Base-by-base conservation (phyloP, 306 rosid genomes). In the Prunus kanzakura region DNA sequence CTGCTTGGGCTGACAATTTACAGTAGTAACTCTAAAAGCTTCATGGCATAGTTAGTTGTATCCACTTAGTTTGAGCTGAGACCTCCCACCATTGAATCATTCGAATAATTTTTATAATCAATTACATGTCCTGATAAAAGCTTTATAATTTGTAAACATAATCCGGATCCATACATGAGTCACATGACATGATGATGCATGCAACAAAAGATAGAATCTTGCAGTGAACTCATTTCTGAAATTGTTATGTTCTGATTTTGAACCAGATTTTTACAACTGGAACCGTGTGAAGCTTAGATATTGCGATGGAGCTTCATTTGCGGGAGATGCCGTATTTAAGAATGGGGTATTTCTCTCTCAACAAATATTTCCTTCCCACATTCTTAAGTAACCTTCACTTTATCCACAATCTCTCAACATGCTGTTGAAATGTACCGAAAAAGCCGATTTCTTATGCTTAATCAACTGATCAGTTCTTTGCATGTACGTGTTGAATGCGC, bases 281-380 rank as follows among this genome's bases (percentile, higher is more conserved):
- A 96, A 96, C 91, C 92, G 97, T 10, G 99, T 96, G 80, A 96
- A 96, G 84, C 78, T 96, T 67, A 88, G 99, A 84, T 92, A 92
- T 41, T 96, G 99, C 69, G 99, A 96, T 80, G 98, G 98, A 86
- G 99, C 90, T 65, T 96, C 99, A 38, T 96, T 92, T 81, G 87
- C 88, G 0, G 99, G 99, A 74, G 90, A 96, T 81, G 78, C 85
- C 20, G 64, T 71, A 52, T 88, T 82, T 81, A 62, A 71, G 38
- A 91, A 88, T 35, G 91, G 67, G 67, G 41, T 35, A 35, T 35
- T 5, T 35, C 41, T 35, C 41, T 27, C 49, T 46, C 50, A 25
- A 23, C 30, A 58, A 4, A 25, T 23, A 12, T 12, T 19, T 27
- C 18, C 2, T 56, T 43, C 22, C 8, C 4, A 54, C 0, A 3